Evolutionary conservation across 1,284 basidiomycete genomes (phyloP).

Genomic region (Abortiporus biennis): DNA sequence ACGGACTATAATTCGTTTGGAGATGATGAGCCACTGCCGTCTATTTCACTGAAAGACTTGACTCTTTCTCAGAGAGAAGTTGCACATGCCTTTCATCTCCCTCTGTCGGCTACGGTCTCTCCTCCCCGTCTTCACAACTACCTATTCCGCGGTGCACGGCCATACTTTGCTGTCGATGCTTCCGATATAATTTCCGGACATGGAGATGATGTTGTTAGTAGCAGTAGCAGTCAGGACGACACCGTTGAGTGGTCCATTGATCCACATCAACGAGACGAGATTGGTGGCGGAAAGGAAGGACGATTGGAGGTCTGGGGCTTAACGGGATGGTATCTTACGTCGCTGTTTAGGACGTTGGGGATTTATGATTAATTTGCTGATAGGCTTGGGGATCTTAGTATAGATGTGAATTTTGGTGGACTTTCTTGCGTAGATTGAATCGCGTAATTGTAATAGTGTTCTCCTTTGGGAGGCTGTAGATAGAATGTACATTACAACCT

Average conservation of each 20-base stretch:
- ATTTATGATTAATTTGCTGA: constrained; percentile 33
- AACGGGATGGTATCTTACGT: constrained; percentile 73
- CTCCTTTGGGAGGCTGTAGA: too few relatives aligned
- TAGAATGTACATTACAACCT: too few relatives aligned
- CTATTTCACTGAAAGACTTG: constrained; percentile 48
- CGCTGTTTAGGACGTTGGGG: constrained; percentile 47
- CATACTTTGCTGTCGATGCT: constrained; percentile 67
- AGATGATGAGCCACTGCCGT: constrained; percentile 48
- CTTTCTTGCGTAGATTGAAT: too few relatives aligned
- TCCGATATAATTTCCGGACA: constrained; percentile 48
- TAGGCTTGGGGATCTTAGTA: too few relatives aligned
- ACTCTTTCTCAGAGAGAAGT: constrained; percentile 59
- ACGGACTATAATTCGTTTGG: constrained; percentile 6
- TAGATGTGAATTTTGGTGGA: too few relatives aligned
- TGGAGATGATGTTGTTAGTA: constrained; percentile 11
- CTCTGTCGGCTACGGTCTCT: constrained; percentile 44
- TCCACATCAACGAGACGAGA: constrained; percentile 30
- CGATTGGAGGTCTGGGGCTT: constrained; percentile 73
- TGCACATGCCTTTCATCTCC: constrained; percentile 63
- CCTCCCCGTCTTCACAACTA: constrained; percentile 41
- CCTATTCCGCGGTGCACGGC: constrained; percentile 44
- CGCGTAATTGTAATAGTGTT: too few relatives aligned
- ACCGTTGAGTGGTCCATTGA: constrained; percentile 18
- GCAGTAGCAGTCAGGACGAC: constrained; percentile 4
- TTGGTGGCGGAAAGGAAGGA: constrained; percentile 35